These are phyloP conservation scores for Asterochloris erici DNA, from an alignment of 139 green algal genomes.

Conservation along the genomic window DNA sequence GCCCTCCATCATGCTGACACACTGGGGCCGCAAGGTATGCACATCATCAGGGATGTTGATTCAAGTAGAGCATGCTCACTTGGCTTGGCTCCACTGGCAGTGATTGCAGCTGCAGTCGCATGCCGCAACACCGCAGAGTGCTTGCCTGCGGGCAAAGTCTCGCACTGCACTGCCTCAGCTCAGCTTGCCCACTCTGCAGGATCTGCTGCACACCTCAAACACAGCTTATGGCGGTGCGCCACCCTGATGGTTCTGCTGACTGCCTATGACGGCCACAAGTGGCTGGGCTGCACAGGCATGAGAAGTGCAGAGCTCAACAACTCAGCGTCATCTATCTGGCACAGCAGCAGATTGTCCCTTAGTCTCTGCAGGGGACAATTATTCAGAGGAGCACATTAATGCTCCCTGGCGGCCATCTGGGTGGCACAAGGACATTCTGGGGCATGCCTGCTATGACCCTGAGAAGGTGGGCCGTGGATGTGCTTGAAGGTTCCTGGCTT, in stretches of 20 bases:
- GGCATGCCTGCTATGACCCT: background rate
- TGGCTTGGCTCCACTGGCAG: too few species aligned
- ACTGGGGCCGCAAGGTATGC: slow-evolving; percentile 40
- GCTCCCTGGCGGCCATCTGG: background rate
- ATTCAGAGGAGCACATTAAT: background rate
- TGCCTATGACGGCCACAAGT: too few species aligned
- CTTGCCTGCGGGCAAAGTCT: too few species aligned
- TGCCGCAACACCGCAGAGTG: too few species aligned
- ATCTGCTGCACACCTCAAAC: background rate
- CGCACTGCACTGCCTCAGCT: background rate
- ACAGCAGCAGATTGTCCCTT: too few species aligned
- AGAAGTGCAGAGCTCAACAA: too few species aligned
- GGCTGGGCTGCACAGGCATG: too few species aligned
- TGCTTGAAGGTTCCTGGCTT: background rate
- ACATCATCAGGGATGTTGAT: too few species aligned
- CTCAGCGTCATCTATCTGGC: too few species aligned
- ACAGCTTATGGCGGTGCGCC: background rate
- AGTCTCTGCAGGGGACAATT: background rate
- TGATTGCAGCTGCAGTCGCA: too few species aligned
- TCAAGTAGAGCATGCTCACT: too few species aligned
- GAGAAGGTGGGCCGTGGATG: background rate
- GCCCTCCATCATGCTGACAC: slow-evolving; percentile 37
- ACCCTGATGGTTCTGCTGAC: too few species aligned
- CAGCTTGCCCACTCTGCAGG: background rate
- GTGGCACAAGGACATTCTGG: background rate